Evolutionary conservation across 495 filamentous ascomycete species (phyloP).

Genomic region (Filosporella fistucella): DNA sequence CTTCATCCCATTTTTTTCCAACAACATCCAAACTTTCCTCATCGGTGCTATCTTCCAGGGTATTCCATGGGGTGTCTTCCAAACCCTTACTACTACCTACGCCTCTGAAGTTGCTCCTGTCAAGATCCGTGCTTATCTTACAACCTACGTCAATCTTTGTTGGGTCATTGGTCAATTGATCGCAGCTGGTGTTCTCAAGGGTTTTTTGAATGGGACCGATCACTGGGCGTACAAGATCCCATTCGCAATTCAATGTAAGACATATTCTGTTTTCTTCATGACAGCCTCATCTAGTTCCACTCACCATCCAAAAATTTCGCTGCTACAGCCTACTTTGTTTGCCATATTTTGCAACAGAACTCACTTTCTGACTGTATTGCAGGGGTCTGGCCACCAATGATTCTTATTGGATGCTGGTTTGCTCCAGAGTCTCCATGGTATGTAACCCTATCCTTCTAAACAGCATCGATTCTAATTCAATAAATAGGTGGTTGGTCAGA

Average conservation of each 20-base stretch:
- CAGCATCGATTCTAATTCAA: background rate
- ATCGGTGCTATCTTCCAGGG: slow-evolving; percentile 65
- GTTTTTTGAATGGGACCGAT: slow-evolving; percentile 27
- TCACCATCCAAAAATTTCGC: too few species aligned
- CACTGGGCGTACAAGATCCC: slow-evolving; percentile 52
- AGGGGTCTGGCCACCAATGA: slow-evolving; percentile 47
- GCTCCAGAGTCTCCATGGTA: slow-evolving; percentile 43
- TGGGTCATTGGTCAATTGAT: slow-evolving; percentile 57
- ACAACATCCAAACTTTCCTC: slow-evolving; percentile 53
- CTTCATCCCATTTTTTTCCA: slow-evolving; percentile 58
- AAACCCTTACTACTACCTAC: slow-evolving; percentile 65
- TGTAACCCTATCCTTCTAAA: background rate
- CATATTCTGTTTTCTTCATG: too few species aligned
- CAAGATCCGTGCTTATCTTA: slow-evolving; percentile 24
- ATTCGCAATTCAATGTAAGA: slow-evolving; percentile 49
- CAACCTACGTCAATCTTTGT: slow-evolving; percentile 46
- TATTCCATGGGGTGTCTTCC: slow-evolving; percentile 63
- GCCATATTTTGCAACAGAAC: too few species aligned
- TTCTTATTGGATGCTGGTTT: slow-evolving; percentile 34
- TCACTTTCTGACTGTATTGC: too few species aligned
- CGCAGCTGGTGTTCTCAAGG: slow-evolving; percentile 50
- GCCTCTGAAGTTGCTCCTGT: slow-evolving; percentile 65
- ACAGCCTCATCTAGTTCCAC: too few species aligned
- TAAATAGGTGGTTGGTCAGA: slow-evolving; percentile 46
- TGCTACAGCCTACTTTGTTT: too few species aligned